phyloP scores from a whole-genome alignment of 495 filamentous ascomycete species.

The Aspergillus wentii region DNA sequence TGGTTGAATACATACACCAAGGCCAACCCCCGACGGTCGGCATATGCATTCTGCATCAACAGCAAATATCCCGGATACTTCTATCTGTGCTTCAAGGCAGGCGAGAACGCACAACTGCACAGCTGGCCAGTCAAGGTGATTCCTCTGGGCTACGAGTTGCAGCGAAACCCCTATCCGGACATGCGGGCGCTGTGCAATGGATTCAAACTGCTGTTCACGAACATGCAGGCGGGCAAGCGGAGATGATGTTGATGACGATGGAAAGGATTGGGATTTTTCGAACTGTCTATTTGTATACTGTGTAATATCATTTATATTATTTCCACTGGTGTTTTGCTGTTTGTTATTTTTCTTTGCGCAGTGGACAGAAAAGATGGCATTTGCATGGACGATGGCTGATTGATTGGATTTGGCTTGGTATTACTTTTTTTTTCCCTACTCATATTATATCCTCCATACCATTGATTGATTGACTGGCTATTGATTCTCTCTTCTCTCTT shows the following conservation, averaged over 20 bases:
- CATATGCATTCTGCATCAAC: slow-evolving; percentile 92
- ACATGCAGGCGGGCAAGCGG: slow-evolving; percentile 43
- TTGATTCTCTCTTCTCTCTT: too few relatives aligned
- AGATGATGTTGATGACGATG: slow-evolving; percentile 18
- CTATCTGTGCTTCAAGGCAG: slow-evolving; percentile 91
- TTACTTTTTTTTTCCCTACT: too few relatives aligned
- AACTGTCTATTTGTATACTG: slow-evolving; percentile 23
- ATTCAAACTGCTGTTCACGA: slow-evolving; percentile 61
- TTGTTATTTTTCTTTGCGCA: background rate
- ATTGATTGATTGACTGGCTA: too few relatives aligned
- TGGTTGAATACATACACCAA: slow-evolving; percentile 94
- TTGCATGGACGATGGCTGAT: too few relatives aligned
- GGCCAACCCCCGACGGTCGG: slow-evolving; percentile 89
- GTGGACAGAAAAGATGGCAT: too few relatives aligned
- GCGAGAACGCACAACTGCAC: slow-evolving; percentile 60
- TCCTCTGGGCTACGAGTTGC: slow-evolving; percentile 82
- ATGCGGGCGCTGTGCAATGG: slow-evolving; percentile 93
- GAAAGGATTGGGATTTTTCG: too few relatives aligned
- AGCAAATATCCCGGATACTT: slow-evolving; percentile 92
- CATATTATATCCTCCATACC: too few relatives aligned
- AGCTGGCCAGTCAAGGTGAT: slow-evolving; percentile 89
- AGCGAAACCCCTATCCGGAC: slow-evolving; percentile 82
- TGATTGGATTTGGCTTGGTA: too few relatives aligned
- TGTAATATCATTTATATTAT: slow-evolving; percentile 12
- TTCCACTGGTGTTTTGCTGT: slow-evolving; percentile 4